Evolutionary conservation across 2,329 filamentous ascomycete genomes (phyloP), one percentile per base, ranked within the genome.

Genomic region (Alternaria consortialis): DNA sequence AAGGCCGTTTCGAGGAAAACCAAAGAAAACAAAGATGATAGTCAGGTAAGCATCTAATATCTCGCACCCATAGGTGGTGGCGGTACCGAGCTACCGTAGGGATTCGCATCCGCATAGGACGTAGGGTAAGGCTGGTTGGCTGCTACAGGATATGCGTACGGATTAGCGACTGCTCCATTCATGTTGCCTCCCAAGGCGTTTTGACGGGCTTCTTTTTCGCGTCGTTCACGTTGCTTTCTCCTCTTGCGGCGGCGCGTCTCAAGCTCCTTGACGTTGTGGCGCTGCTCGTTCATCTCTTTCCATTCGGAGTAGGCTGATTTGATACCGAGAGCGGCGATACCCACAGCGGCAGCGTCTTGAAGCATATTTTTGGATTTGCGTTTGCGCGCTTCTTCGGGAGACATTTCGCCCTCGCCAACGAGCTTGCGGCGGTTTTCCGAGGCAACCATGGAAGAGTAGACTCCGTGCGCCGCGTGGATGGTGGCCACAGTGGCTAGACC

Each of bases 401-500:
- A 82, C 78, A 91, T 90, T 69, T 88, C 84, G 47, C 88, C 88
- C 65, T 90, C 85, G 31, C 82, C 80, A n/a, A 91, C 83, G 54
- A 86, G 80, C 69, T 85, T 83, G 72, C 84, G 83, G 50, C 88
- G 83, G 67, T 87, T 84, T 64, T 90, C 85, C 58, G 87, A 85
- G 62, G 88, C 87, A 67, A 88, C 86, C 80, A 90, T 84, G 70
- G 85, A 86, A 64, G 84, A 82, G 77, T 89, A 88, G 56, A 91
- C 82, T 63, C 84, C 85, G 74, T 91, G 88, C 13, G 87, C 88
- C 25, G 88, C 88, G 78, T 91, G 88, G 64, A 91, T 89, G 29
- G 88, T 90, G 37, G 89, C 89, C 60, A 91, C 85, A 58, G 87
- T 88, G 55, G 89, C 88, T 60, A 91, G 80, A 64, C 88, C 88